Evolutionary conservation across 208 protist species (phyloP), one percentile per base, ranked within the genome.

Genomic region (Leishmania gerbilli): DNA sequence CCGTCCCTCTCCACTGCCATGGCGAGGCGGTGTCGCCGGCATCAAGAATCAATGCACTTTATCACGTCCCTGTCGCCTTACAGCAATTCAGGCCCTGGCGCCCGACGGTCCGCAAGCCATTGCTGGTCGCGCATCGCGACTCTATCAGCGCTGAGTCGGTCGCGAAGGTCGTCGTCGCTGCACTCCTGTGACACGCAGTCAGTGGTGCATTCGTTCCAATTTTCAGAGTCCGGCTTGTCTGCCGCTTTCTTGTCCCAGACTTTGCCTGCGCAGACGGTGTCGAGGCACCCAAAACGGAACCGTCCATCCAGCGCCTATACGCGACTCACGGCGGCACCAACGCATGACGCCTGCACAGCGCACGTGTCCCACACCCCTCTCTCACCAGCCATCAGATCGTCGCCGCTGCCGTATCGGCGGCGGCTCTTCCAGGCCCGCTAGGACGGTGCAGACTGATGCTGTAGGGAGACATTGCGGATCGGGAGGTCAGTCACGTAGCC

Each of bases 11-110:
- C 34, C 34, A 45, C 34, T 40, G 51, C 7, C n/a, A 51, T 3
- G 19, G 53, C 19, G 72, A 9, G 72, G n/a, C 72, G 31, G 72
- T 62, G 31, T 62, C 51, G 51, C 51, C 72, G 58, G 21, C 34
- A n/a, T 1, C 47, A 45, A 40, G 34, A 17, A 27, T 37, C 72
- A 3, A 62, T 45, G 5, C 31, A 62, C 19, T 31, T 76, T n/a
- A 17, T 76, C 72, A 45, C 51, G 17, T 76, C 51, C 15, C 49
- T 76, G 13, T 76, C 72, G 21, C 72, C 72, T 27, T 76, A 76
- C 72, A 62, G 17, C 31, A 45, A 17, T 6, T 5, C 72, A 21
- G 24, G 17, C 53, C 51, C 47, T 15, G 49, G 27, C 31, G 1
- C 7, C 40, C 51, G 15, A 76, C 9, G 31, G 17, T 2, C 11